Evolutionary conservation across 2,329 filamentous ascomycete species (phyloP), one percentile per base, ranked within the genome.

Genomic region (Epichloe sp.): DNA sequence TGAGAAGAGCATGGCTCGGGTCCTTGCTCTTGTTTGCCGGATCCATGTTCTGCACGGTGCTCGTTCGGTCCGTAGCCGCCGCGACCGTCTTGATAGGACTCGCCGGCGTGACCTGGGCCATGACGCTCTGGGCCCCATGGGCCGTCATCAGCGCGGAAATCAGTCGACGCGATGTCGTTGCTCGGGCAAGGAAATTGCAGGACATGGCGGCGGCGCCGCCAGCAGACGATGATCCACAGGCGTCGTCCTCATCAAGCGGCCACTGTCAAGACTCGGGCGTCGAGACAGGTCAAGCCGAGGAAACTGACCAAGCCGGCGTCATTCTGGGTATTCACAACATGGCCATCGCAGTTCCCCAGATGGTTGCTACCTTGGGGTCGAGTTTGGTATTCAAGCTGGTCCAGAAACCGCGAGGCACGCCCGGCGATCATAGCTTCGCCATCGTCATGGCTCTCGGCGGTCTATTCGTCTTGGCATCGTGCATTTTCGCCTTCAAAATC

Each of bases 241-340:
- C 48, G n/a, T 35, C 48, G 17, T 35, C 41, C 19, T 50, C 51
- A 5, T 44, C 58, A 36, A 47, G 42, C 19, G 10, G 49, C 40
- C 21, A 23, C 47, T 47, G 35, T 31, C 44, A 37, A 37, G 58
- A 61, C 15, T 46, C 61, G 11, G 55, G 67, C 31, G 56, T 62
- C 17, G 52, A 52, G 42, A 38, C 35, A 11, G 17, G 42, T 4
- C 77, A 76, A n/a, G 75, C 77, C 3, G 74, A 79, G 26, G 75
- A 79, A 40, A 73, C 79, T 2, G 86, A 90, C 60, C 85, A 93
- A 63, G 88, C 89, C 4, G 89, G 91, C 42, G 86, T 96, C 41
- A 88, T 97, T 44, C 77, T 97, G 2, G 91, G 91, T 8, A 89
- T 97, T 50, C 91, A 97, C 72, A 97, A 97, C 66, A 91, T 97